Evolutionary conservation across 2,329 filamentous ascomycete genomes (phyloP).

Genomic region (Aspergillus floridensis): DNA sequence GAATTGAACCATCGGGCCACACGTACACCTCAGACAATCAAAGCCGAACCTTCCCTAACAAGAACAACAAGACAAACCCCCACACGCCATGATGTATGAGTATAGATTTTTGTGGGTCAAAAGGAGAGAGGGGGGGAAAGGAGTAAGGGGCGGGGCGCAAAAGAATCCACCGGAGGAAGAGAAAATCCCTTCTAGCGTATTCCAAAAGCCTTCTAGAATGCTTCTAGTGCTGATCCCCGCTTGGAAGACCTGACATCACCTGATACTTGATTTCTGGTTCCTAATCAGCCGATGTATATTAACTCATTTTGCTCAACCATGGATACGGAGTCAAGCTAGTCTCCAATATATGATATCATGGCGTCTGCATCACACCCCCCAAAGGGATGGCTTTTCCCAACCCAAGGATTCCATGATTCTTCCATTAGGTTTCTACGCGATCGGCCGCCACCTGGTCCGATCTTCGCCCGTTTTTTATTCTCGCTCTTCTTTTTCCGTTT

Average conservation of each 20-base stretch:
- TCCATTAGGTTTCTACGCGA: neutral
- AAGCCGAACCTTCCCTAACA: too few relatives aligned
- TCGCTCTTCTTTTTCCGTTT: neutral
- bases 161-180: neutral
- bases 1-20: neutral
- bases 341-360: constrained; percentile 9
- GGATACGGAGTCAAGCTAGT: constrained; percentile 9
- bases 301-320: constrained; percentile 19
- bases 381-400: neutral
- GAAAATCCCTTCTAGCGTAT: constrained; percentile 23
- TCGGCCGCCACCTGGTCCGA: neutral
- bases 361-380: neutral
- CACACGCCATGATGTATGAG: neutral
- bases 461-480: neutral
- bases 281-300: constrained; percentile 11
- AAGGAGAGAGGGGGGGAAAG: neutral
- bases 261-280: neutral
- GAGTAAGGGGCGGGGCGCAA: neutral
- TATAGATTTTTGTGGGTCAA: neutral
- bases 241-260: neutral
- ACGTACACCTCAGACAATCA: neutral
- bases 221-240: constrained; percentile 25
- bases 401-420: neutral
- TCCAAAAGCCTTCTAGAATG: constrained; percentile 34
- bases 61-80: neutral